Evolutionary conservation across 108 stramenopile species (phyloP).

Genomic region (Discostella stelligeroides): DNA sequence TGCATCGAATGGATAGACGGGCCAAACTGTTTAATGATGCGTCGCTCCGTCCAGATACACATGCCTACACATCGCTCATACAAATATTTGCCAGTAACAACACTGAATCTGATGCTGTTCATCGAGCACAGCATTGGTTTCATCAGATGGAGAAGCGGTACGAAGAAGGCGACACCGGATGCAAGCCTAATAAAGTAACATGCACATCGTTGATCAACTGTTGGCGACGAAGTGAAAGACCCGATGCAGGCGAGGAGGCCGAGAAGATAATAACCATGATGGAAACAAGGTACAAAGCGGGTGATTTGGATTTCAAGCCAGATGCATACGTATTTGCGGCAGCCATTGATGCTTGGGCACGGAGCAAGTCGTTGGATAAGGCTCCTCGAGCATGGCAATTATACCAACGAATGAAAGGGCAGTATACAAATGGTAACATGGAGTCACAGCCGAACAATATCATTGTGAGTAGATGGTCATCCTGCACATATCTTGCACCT

Average conservation of each 20-base stretch:
- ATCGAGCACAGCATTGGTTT: constrained; percentile 42
- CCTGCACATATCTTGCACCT: background rate
- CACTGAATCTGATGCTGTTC: background rate
- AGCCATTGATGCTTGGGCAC: constrained; percentile 38
- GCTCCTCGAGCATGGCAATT: constrained; percentile 38
- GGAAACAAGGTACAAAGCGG: constrained; percentile 40
- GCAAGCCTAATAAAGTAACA: constrained; percentile 46
- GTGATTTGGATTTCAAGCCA: constrained; percentile 32
- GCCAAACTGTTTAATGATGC: constrained; percentile 34
- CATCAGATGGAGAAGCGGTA: constrained; percentile 34
- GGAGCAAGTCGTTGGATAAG: constrained; percentile 32
- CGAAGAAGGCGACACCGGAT: constrained; percentile 18
- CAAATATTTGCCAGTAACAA: constrained; percentile 38
- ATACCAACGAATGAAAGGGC: constrained; percentile 36
- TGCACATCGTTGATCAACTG: constrained; percentile 49
- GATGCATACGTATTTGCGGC: constrained; percentile 40
- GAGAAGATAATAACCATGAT: constrained; percentile 28
- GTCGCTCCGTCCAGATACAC: constrained; percentile 33
- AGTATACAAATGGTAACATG: constrained; percentile 42
- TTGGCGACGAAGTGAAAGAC: constrained; percentile 36
- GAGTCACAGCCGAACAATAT: constrained; percentile 41
- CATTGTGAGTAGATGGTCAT: constrained; percentile 28
- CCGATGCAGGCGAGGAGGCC: constrained; percentile 28
- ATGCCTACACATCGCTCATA: constrained; percentile 34
- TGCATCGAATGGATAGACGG: constrained; percentile 39